Base-by-base conservation (phyloP, 169 alveolate species). In the Eimeria praecox region DNA sequence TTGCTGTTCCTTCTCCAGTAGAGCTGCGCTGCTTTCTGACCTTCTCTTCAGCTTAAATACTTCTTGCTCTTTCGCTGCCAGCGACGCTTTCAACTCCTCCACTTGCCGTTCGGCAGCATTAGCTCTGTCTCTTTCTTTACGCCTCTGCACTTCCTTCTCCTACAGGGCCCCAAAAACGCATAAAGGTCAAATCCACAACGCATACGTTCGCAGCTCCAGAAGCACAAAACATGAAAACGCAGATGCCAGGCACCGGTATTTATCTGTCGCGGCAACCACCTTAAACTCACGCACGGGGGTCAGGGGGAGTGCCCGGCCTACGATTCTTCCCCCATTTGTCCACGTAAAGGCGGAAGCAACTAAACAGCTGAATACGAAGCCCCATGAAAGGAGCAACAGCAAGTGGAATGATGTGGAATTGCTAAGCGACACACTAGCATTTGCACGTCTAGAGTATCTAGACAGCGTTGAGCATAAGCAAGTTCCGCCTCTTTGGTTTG, bases 41-140 rank as follows among this genome's bases (percentile, higher is more conserved):
- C n/a, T 85, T 46, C 14, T 16, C 80, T 14, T 59, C 80, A 85
- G 66, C 38, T 85, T 30, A 18, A 62, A 33, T 12, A 85, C 59
- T 27, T 85, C 80, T 10, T 24, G n/a, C 18, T 85, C 92, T 49
- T 85, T 85, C 6, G 78, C 80, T 4, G 92, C 92, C 56, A 85
- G 44, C 27, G 78, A 12, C 30, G 42, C 92, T 20, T 20, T 56
- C 20, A 85, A 54, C 33, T 85, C 49, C 59, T 59, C 56, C 52
- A 59, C 59, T 24, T 85, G 75, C 14, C 38, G 52, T 40, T 85
- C 92, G 18, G 92, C 92, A n/a, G 69, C 38, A 40, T 54, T 85
- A 9, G 92, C 92, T 59, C 92, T 35, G 77, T 85, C 92, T 22
- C 92, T 46, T 59, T 85, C 92, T 38, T 85, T 85, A 59, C 92